phyloP scores from a whole-genome alignment of 2,329 filamentous ascomycete genomes.

The Aureobasidium subglaciale region DNA sequence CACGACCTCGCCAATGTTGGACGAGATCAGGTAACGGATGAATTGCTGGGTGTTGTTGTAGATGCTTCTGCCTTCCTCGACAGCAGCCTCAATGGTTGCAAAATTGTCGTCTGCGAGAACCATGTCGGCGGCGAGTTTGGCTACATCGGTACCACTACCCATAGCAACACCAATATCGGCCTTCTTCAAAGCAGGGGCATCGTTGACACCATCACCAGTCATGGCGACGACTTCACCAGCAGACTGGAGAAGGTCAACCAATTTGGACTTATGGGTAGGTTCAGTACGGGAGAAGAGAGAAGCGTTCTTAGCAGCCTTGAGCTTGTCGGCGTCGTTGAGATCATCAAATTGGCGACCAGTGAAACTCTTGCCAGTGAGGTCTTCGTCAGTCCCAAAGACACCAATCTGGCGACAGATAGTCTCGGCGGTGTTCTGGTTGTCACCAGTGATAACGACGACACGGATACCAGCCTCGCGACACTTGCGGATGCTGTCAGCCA shows the following conservation, averaged over 20 bases:
- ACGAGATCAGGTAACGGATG: conserved; percentile 97
- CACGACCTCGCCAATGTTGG: conserved; percentile 97
- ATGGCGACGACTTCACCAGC: conserved; percentile 93
- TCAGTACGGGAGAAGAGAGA: conserved; percentile 95
- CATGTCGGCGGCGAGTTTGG: conserved; percentile 96
- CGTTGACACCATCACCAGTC: conserved; percentile 98
- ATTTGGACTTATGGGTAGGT: conserved; percentile 91
- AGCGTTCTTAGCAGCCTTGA: conserved; percentile 75
- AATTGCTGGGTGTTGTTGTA: conserved; percentile 99
- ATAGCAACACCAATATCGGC: conserved; percentile 98
- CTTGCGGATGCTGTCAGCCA: conserved; percentile 74
- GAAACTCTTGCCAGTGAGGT: conserved; percentile 85
- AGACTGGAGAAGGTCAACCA: conserved; percentile 92
- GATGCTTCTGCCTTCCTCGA: conserved; percentile 95
- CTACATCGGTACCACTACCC: conserved; percentile 95
- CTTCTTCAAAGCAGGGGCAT: conserved; percentile 95
- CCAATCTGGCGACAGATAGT: conserved; percentile 97
- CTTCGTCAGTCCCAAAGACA: conserved; percentile 74
- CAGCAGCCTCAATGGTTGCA: conserved; percentile 89
- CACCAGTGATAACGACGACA: conserved; percentile 95
- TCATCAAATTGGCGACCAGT: conserved; percentile 93
- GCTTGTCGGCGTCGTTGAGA: conserved; percentile 68
- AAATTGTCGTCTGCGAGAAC: conserved; percentile 98
- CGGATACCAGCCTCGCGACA: conserved; percentile 92
- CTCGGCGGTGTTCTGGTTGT: conserved; percentile 96